These are phyloP conservation scores for Perkinsus marinus DNA, from an alignment of 169 alveolate species.

Conservation along the genomic window DNA sequence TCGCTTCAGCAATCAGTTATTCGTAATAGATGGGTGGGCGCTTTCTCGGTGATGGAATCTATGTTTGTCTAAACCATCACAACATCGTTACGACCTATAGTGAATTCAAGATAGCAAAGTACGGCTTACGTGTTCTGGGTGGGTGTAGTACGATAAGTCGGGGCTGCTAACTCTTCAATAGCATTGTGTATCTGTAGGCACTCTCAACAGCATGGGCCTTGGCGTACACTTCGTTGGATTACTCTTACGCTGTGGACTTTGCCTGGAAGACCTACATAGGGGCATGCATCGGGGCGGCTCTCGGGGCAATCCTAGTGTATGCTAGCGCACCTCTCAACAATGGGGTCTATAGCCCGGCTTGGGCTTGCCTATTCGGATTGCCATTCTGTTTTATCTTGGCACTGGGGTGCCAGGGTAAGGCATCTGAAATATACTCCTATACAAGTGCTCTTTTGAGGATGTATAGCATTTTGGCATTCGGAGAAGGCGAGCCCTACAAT, in stretches of 20 bases:
- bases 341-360: background rate
- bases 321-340: background rate
- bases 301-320: background rate
- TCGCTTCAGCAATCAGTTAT: background rate
- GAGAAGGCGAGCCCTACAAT: background rate
- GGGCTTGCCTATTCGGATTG: background rate
- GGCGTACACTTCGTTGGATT: background rate
- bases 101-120: too few relatives aligned
- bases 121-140: too few relatives aligned
- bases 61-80: too few relatives aligned
- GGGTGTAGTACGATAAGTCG: too few relatives aligned
- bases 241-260: background rate
- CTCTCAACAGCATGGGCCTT: background rate
- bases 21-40: background rate
- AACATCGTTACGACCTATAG: too few relatives aligned
- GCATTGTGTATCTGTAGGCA: background rate
- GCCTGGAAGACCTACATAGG: background rate
- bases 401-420: background rate
- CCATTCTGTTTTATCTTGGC: background rate
- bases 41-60: too few relatives aligned
- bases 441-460: background rate
- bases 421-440: background rate
- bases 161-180: background rate
- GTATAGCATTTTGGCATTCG: background rate
- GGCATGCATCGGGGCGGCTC: background rate